Evolutionary conservation across 163 green algal genomes (phyloP).

Genomic region (Scenedesmus sp.): DNA sequence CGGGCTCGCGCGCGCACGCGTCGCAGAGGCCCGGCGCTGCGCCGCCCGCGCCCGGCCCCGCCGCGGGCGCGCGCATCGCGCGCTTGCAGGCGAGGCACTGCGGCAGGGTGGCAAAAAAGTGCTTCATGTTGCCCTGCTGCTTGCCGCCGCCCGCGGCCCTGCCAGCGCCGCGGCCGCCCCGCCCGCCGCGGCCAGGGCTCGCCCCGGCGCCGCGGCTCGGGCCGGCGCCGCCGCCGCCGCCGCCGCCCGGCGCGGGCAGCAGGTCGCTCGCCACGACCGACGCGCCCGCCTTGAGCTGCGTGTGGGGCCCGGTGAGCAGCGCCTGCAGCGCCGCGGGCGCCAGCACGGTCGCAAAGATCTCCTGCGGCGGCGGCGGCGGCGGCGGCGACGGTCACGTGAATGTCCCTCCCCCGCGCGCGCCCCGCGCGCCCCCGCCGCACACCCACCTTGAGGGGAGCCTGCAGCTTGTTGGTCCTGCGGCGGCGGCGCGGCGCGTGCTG

Average conservation of each 20-base stretch:
- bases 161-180: not conserved
- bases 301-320: slow-evolving; percentile 73
- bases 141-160: slow-evolving; percentile 37
- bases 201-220: not conserved
- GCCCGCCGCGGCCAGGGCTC: not conserved
- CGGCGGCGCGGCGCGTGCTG: slow-evolving; percentile 61
- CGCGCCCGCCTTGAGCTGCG: slow-evolving; percentile 36
- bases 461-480: slow-evolving; percentile 40
- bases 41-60: not conserved
- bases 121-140: slow-evolving; percentile 47
- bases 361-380: slow-evolving; percentile 39
- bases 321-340: slow-evolving; percentile 46
- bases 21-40: slow-evolving; percentile 42
- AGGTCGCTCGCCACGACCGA: not conserved
- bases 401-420: not conserved
- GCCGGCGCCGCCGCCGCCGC: not conserved
- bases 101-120: slow-evolving; percentile 62
- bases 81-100: not conserved
- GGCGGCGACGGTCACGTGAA: not conserved
- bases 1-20: slow-evolving; percentile 5
- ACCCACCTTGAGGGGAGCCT: not conserved
- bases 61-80: not conserved
- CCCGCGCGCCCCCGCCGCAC: not conserved
- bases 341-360: slow-evolving; percentile 52
- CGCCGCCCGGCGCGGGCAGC: not conserved